These are phyloP conservation scores for Jamesozyma gamospora DNA, from an alignment of 805 yeast species.

Conservation along the genomic window DNA sequence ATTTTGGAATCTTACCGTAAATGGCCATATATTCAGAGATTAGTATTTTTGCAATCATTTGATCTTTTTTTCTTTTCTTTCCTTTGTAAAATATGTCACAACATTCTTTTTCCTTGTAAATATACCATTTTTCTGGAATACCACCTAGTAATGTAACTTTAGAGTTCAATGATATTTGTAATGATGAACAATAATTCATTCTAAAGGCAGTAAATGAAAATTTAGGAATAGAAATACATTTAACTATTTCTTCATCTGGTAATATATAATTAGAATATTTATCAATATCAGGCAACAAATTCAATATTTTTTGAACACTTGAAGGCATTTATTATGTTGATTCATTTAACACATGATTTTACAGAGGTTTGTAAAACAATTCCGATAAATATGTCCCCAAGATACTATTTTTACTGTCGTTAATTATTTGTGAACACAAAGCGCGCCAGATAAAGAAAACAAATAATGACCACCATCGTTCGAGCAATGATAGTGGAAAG, in stretches of 20 bases:
- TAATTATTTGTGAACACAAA: too few relatives aligned
- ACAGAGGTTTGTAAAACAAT: too few relatives aligned
- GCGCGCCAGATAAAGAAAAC: too few relatives aligned
- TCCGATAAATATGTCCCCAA: too few relatives aligned
- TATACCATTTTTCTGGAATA: conserved; percentile 48
- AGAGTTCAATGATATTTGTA: conserved; percentile 40
- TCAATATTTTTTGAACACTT: conserved; percentile 5
- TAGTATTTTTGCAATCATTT: neutral
- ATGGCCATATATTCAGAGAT: too few relatives aligned
- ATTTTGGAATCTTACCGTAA: too few relatives aligned
- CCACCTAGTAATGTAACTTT: conserved; percentile 45
- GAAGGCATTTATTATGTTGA: conserved; percentile 11
- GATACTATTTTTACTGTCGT: too few relatives aligned
- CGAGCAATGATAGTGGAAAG: too few relatives aligned
- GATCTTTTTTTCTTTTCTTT: neutral
- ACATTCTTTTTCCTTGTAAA: conserved; percentile 8
- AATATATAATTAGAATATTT: conserved; percentile 2
- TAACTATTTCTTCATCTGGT: neutral
- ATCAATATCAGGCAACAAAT: conserved; percentile 15
- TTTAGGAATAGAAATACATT: conserved; percentile 32
- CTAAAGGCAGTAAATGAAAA: conserved; percentile 54
- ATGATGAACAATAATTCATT: conserved; percentile 41
- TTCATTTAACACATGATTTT: too few relatives aligned
- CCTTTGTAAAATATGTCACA: conserved; percentile 5
- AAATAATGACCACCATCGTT: too few relatives aligned